Evolutionary conservation across 352 stramenopile genomes (phyloP).

Genomic region (Pythium phragmitis): DNA sequence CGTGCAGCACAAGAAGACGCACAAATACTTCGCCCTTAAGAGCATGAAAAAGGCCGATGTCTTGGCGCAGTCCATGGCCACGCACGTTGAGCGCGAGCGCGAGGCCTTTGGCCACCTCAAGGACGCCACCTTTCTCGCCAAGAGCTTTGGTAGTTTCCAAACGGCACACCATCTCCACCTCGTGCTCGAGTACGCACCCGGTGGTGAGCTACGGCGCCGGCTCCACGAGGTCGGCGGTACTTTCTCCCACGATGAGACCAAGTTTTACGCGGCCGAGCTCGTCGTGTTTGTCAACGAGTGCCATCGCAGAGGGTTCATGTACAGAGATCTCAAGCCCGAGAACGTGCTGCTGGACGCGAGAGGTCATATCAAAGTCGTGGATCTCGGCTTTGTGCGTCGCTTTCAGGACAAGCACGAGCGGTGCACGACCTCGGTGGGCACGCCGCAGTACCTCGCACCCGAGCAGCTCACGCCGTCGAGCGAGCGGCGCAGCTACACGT

Average conservation of each 20-base stretch:
- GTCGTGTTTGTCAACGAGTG: slow-evolving; percentile 56
- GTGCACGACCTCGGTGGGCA: slow-evolving; percentile 58
- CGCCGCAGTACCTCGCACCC: slow-evolving; percentile 67
- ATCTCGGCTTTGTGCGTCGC: slow-evolving; percentile 67
- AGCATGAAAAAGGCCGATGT: slow-evolving; percentile 71
- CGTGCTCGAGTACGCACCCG: slow-evolving; percentile 64
- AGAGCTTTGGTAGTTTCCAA: slow-evolving; percentile 68
- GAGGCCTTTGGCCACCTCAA: slow-evolving; percentile 45
- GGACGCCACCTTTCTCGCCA: slow-evolving; percentile 46
- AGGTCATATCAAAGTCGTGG: slow-evolving; percentile 67
- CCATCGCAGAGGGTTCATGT: slow-evolving; percentile 65
- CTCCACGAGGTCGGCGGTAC: slow-evolving; percentile 47
- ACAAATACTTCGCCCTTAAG: slow-evolving; percentile 72
- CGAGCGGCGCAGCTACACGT: slow-evolving; percentile 62
- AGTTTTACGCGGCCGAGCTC: slow-evolving; percentile 77
- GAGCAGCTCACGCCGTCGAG: slow-evolving; percentile 69
- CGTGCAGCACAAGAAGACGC: slow-evolving; percentile 55
- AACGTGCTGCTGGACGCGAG: slow-evolving; percentile 85
- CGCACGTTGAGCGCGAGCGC: slow-evolving; percentile 53
- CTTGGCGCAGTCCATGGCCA: slow-evolving; percentile 54
- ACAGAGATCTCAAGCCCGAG: slow-evolving; percentile 89
- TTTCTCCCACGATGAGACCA: slow-evolving; percentile 64
- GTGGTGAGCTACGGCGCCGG: slow-evolving; percentile 64
- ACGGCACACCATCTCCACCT: slow-evolving; percentile 61
- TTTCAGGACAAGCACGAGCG: slow-evolving; percentile 37